These are phyloP conservation scores for Leishmania braziliensis DNA, from an alignment of 208 protist species.

Conservation along the genomic window DNA sequence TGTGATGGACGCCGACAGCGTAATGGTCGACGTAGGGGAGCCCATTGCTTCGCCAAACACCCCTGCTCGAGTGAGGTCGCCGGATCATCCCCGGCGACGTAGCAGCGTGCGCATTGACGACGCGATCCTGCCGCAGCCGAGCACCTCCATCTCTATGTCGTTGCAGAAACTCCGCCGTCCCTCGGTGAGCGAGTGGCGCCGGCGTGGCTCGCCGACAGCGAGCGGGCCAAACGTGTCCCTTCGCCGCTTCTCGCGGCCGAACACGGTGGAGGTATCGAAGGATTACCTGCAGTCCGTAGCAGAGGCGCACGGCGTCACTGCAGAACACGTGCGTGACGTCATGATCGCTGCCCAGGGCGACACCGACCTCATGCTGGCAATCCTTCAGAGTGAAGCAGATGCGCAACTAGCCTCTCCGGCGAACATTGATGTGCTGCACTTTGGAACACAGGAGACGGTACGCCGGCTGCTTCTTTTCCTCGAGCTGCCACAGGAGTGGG, in stretches of 20 bases:
- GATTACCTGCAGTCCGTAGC: slow-evolving; percentile 53
- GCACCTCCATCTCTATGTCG: slow-evolving; percentile 7
- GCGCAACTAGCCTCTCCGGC: slow-evolving; percentile 20
- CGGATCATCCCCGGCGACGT: slow-evolving; percentile 6
- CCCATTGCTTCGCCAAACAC: neutral
- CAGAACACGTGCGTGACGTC: slow-evolving; percentile 59
- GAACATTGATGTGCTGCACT: slow-evolving; percentile 42
- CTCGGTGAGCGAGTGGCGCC: slow-evolving; percentile 14
- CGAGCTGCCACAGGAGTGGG: slow-evolving; percentile 43
- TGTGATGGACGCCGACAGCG: neutral
- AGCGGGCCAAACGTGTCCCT: slow-evolving; percentile 5
- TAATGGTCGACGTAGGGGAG: neutral
- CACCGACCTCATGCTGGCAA: slow-evolving; percentile 56
- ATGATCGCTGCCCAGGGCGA: slow-evolving; percentile 63
- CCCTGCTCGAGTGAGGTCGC: slow-evolving; percentile 4
- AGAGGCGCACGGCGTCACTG: slow-evolving; percentile 37
- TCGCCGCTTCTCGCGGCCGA: slow-evolving; percentile 21
- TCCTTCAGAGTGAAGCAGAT: slow-evolving; percentile 57
- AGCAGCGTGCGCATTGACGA: slow-evolving; percentile 17
- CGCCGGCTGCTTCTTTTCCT: slow-evolving; percentile 58
- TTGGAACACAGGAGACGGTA: slow-evolving; percentile 61
- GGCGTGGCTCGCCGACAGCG: slow-evolving; percentile 16
- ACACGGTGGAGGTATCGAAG: slow-evolving; percentile 50
- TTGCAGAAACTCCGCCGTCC: slow-evolving; percentile 23
- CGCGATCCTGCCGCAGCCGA: neutral